phyloP scores from a whole-genome alignment of 2,329 filamentous ascomycete genomes.

The Aspergillus sp. region DNA sequence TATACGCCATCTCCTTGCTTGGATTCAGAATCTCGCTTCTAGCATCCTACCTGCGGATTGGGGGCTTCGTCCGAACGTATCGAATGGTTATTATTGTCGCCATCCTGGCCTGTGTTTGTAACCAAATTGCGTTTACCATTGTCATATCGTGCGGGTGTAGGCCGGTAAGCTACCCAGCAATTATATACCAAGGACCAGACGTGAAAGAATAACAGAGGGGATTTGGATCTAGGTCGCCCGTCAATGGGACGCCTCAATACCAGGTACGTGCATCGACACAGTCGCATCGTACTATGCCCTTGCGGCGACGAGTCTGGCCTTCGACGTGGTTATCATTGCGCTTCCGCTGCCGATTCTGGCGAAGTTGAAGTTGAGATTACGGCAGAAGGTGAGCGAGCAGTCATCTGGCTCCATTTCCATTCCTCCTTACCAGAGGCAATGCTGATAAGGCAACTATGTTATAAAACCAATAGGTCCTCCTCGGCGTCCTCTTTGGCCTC shows the following conservation, averaged over 20 bases:
- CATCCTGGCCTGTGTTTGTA: background rate
- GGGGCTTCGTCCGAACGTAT: constrained; percentile 39
- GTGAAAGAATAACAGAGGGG: too few species aligned
- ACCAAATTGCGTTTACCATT: background rate
- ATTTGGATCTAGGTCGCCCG: background rate
- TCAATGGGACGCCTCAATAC: constrained; percentile 21
- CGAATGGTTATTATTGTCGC: constrained; percentile 17
- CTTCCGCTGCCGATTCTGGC: constrained; percentile 26
- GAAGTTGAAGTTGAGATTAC: constrained; percentile 15
- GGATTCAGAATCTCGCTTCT: constrained; percentile 51
- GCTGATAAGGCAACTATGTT: background rate
- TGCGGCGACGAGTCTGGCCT: constrained; percentile 22
- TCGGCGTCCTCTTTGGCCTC: constrained; percentile 48
- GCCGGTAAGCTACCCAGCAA: background rate
- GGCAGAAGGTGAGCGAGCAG: constrained; percentile 16
- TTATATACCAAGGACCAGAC: background rate
- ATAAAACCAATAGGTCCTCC: constrained; percentile 33
- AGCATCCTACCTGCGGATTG: constrained; percentile 49
- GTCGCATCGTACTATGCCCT: constrained; percentile 46
- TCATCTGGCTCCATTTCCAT: too few species aligned
- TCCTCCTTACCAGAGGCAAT: too few species aligned
- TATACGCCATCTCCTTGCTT: constrained; percentile 35
- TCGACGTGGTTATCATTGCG: constrained; percentile 26
- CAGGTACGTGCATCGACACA: constrained; percentile 40
- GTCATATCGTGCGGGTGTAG: background rate